Evolutionary conservation across 2,329 filamentous ascomycete species (phyloP).

Genomic region (Pseudogymnoascus sp.): DNA sequence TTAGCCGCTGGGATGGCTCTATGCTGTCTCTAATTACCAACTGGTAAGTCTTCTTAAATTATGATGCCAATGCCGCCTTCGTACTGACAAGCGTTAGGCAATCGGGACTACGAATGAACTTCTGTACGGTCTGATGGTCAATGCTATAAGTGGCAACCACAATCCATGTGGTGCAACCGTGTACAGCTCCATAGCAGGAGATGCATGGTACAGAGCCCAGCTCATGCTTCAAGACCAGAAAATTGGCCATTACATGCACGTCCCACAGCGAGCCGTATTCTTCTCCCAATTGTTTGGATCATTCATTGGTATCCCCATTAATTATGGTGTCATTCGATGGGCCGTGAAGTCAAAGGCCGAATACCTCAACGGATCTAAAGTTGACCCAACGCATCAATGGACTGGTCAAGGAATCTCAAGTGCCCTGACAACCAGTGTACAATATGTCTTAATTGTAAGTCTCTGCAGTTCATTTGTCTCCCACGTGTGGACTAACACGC

Average conservation of each 20-base stretch:
- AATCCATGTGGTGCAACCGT: constrained; percentile 52
- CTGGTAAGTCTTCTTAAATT: constrained; percentile 19
- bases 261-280: constrained; percentile 52
- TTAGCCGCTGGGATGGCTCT: constrained; percentile 49
- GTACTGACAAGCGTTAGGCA: constrained; percentile 29
- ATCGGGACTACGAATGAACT: constrained; percentile 55
- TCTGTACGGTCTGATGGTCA: constrained; percentile 53
- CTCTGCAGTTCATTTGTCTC: background rate
- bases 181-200: constrained; percentile 53
- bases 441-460: constrained; percentile 51
- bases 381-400: constrained; percentile 54
- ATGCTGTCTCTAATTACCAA: constrained; percentile 50
- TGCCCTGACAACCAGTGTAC: constrained; percentile 48
- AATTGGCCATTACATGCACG: constrained; percentile 58
- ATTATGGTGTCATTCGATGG: constrained; percentile 56
- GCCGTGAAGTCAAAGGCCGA: constrained; percentile 49
- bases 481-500: background rate
- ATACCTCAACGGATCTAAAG: constrained; percentile 42
- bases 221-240: constrained; percentile 56
- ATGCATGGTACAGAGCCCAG: constrained; percentile 54
- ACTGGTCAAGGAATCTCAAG: constrained; percentile 47
- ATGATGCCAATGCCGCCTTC: no score
- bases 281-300: constrained; percentile 55
- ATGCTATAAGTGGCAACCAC: constrained; percentile 42
- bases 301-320: constrained; percentile 51